Conservation (phyloP, 2,329 filamentous ascomycete genomes). For the Colletotrichum melonis region DNA sequence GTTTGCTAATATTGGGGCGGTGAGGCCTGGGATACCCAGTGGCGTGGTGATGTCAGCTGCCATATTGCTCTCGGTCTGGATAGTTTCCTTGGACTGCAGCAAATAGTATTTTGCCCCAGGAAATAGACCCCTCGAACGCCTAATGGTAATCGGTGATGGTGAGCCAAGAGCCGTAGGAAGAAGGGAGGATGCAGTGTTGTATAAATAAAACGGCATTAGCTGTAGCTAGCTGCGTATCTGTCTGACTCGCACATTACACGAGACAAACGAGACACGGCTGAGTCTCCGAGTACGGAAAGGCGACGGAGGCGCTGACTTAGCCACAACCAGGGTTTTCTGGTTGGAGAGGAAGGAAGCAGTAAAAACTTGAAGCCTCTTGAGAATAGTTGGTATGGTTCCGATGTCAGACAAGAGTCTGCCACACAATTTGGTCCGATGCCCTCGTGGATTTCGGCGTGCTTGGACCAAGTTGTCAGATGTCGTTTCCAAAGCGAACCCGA, state of each 20-base stretch:
- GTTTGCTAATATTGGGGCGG: conserved; percentile 17
- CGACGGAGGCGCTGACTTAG: neutral
- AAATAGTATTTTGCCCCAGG: neutral
- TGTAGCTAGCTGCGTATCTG: neutral
- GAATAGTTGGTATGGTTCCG: neutral
- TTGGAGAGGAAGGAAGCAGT: neutral
- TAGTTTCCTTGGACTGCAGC: neutral
- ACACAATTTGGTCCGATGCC: neutral
- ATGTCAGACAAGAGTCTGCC: neutral
- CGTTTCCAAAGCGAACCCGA: conserved; percentile 25
- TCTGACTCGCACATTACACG: conserved; percentile 16
- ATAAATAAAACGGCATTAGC: conserved; percentile 16
- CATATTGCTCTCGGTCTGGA: neutral
- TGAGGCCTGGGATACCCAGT: conserved; percentile 22
- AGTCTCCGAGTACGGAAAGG: conserved; percentile 13
- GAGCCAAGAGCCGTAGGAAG: neutral
- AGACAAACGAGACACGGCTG: conserved; percentile 1
- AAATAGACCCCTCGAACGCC: neutral
- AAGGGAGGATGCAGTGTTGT: neutral
- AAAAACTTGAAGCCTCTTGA: neutral
- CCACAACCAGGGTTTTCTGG: conserved; percentile 1
- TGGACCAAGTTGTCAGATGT: conserved; percentile 5
- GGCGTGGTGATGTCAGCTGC: conserved; percentile 19
- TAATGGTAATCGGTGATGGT: neutral
- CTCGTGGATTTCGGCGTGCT: neutral